These are phyloP conservation scores for Apiospora koreana DNA, from an alignment of 2,329 filamentous ascomycete genomes.

Conservation along the genomic window DNA sequence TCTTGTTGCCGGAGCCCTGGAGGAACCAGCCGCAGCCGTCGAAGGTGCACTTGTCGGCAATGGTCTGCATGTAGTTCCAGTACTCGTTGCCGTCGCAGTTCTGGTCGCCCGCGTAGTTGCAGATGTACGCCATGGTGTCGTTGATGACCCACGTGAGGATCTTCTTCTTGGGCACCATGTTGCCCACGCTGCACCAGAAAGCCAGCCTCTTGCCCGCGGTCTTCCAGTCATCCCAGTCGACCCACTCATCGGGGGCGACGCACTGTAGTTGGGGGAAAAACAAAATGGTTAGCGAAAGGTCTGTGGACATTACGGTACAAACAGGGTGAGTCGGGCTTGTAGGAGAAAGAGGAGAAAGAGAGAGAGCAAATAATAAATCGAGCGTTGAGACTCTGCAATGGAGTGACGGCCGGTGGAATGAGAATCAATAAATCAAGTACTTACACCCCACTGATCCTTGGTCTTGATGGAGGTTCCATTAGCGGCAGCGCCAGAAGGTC, in stretches of 20 bases:
- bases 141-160: neutral
- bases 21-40: conserved; percentile 1
- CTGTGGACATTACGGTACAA: neutral
- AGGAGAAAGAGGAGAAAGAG: neutral
- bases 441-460: neutral
- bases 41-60: neutral
- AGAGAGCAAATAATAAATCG: neutral
- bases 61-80: neutral
- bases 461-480: neutral
- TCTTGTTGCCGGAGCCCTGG: conserved; percentile 1
- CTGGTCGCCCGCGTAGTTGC: conserved; percentile 6
- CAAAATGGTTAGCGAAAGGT: neutral
- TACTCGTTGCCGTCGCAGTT: conserved; percentile 9
- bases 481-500: neutral
- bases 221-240: neutral
- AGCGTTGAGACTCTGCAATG: too few species aligned
- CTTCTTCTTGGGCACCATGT: neutral
- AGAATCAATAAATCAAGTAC: neutral
- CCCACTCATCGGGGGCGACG: neutral
- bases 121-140: conserved; percentile 2
- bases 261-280: neutral
- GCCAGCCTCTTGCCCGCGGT: neutral
- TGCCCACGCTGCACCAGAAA: neutral
- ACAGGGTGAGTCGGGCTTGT: neutral
- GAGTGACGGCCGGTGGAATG: neutral